Evolutionary conservation across 805 yeast species (phyloP).

Genomic region (Saccharomyces mikatae): DNA sequence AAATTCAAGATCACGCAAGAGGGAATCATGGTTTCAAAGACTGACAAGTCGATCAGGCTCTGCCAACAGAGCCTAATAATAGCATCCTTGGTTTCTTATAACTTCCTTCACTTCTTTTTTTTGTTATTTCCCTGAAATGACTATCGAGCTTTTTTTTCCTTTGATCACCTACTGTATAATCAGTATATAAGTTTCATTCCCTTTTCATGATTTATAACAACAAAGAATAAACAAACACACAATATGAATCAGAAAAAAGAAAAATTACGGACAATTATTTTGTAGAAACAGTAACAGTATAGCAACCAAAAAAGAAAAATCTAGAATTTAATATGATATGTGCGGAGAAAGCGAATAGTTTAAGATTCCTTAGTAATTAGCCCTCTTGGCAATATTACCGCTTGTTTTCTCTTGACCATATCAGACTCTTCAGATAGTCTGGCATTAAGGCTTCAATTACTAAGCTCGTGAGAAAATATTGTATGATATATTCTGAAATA

Average conservation of each 20-base stretch:
- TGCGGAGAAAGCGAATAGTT: no score
- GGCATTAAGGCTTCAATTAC: no score
- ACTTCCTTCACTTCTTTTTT: neutral
- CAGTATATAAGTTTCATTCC: neutral
- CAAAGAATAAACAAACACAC: neutral
- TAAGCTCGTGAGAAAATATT: neutral
- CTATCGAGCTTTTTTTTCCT: neutral
- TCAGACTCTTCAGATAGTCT: no score
- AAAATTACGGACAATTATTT: neutral
- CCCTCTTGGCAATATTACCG: no score
- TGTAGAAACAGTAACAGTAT: neutral
- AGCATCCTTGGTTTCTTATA: neutral
- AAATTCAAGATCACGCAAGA: slow-evolving; percentile 24
- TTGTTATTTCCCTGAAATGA: neutral
- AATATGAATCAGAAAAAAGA: neutral
- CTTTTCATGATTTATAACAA: neutral
- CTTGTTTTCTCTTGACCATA: no score
- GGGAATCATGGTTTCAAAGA: slow-evolving; percentile 40
- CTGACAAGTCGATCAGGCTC: slow-evolving; percentile 34
- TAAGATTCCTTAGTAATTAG: no score
- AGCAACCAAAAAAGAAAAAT: neutral
- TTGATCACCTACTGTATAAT: neutral
- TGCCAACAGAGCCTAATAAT: slow-evolving; percentile 4
- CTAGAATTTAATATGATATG: no score
- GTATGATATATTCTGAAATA: neutral